Base-by-base conservation (phyloP, 805 yeast species). In the Aciculoconidium aculeatum region DNA sequence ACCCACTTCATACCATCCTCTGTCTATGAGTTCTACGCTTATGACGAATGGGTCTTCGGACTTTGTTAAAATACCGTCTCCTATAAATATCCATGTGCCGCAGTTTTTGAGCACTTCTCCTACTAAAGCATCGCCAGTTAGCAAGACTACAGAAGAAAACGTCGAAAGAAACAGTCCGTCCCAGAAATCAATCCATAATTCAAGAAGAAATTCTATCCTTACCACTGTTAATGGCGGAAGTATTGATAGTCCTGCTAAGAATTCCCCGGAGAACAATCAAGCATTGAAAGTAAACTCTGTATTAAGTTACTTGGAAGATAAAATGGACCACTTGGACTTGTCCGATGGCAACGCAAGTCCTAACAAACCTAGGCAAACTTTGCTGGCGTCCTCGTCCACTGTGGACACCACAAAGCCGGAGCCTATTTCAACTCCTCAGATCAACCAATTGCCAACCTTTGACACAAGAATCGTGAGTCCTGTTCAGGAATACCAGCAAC, bases 1-100 rank as follows among this genome's bases (percentile, higher is more conserved):
- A 51, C 94, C 94, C 23, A 82, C 90, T 0, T 81, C 92, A 7
- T 83, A 80, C 47, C 88, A 83, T 48, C 94, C 94, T 11, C 69
- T 79, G 2, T 62, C 74, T 9, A 50, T 60, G 58, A 40, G 62
- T 4, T 52, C 64, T 3, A 37, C 58, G 14, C 37, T 49, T 21
- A 40, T 45, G 39, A 28, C 39, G 11, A 34, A 30, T 25, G 34
- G 32, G 15, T 30, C 40, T 11, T 30, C 40, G 10, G 70, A 60
- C 35, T 65, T 36, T 32, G 45, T 58, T 33, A 60, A 54, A 33
- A 47, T 53, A 20, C 60, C 61, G 3, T 45, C 60, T 5, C 58
- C 65, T 1, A 42, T 49, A 21, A 54, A 50, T 19, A 27, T 52
- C 11, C 55, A 59, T 4, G 41, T 45, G 17, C 53, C 61, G 6